phyloP scores from a whole-genome alignment of 192 early-diverging fungal species.

The Coemansia sp. region DNA sequence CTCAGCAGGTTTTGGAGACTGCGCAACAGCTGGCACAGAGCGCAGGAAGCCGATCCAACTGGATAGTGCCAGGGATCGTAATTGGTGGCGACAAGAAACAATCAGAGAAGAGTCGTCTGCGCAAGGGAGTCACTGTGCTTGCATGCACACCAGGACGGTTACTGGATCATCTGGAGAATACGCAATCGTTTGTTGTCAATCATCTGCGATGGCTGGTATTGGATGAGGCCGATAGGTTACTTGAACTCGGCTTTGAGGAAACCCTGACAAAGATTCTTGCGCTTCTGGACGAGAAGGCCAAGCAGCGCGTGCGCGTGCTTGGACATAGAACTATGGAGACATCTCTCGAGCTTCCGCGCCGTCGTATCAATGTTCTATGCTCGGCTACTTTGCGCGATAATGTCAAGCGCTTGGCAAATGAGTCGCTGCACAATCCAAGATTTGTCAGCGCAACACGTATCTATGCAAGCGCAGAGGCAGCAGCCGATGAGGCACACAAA shows the following conservation, averaged over 20 bases:
- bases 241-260: constrained; percentile 92
- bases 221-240: constrained; percentile 95
- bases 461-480: constrained; percentile 38
- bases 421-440: constrained; percentile 72
- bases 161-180: constrained; percentile 81
- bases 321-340: constrained; percentile 27
- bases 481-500: constrained; percentile 28
- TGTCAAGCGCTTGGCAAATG: constrained; percentile 79
- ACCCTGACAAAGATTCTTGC: constrained; percentile 69
- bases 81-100: constrained; percentile 81
- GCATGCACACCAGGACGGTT: constrained; percentile 96
- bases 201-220: constrained; percentile 94
- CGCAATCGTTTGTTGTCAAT: constrained; percentile 76
- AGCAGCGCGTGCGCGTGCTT: constrained; percentile 18
- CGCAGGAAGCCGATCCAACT: constrained; percentile 56
- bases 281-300: constrained; percentile 56
- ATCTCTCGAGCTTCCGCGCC: constrained; percentile 58
- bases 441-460: constrained; percentile 68
- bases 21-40: constrained; percentile 65
- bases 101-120: constrained; percentile 76
- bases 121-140: constrained; percentile 86
- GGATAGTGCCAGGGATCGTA: constrained; percentile 82
- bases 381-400: constrained; percentile 91
- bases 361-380: constrained; percentile 76
- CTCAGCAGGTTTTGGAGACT: constrained; percentile 87